Evolutionary conservation across 1,284 basidiomycete genomes (phyloP), one percentile per base, ranked within the genome.

Genomic region (Pyrrhoderma lamaoense): DNA sequence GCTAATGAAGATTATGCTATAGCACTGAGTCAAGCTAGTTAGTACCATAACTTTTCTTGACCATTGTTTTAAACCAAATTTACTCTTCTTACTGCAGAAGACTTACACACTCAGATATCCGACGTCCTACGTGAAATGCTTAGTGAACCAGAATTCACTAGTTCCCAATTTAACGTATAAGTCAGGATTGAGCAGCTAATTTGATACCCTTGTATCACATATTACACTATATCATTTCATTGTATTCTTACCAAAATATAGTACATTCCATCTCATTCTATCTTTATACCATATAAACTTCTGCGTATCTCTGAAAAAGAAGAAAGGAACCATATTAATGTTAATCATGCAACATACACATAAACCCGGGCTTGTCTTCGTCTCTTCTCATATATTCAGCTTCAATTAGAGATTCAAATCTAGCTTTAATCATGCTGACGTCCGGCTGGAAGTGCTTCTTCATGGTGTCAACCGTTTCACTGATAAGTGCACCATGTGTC

Each of bases 361-460:
- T 89, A 85, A 61, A 77, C 68, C 80, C 82, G 67, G 72, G 78
- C 61, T 90, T 85, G 23, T 77, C 72, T 16, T 83, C 77, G 61
- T 85, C 85, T 46, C 93, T 73, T 65, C 77, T 77, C 66, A 96
- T 64, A 69, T 93, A 96, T 64, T 95, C 93, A 58, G 80, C 73
- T 59, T 93, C 91, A 47, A 94, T 90, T 56, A 95, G 66, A 47
- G 75, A 76, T 60, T 86, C 85, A 56, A 96, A 81, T 49, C 90
- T 74, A 64, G 81, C 78, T 73, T 95, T 96, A 68, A 96, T 93
- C 63, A 79, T 76, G 57, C 77, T 74, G 49, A 87, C 78, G 48
- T 79, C 74, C 34, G 85, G 84, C 49, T 77, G 73, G 60, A 93
- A 93, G 58, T 90, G 85, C 35, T 69, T 79, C 66, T 84, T 86